Conservation (phyloP, 495 filamentous ascomycete genomes). For the Penicillium diatomitis region DNA sequence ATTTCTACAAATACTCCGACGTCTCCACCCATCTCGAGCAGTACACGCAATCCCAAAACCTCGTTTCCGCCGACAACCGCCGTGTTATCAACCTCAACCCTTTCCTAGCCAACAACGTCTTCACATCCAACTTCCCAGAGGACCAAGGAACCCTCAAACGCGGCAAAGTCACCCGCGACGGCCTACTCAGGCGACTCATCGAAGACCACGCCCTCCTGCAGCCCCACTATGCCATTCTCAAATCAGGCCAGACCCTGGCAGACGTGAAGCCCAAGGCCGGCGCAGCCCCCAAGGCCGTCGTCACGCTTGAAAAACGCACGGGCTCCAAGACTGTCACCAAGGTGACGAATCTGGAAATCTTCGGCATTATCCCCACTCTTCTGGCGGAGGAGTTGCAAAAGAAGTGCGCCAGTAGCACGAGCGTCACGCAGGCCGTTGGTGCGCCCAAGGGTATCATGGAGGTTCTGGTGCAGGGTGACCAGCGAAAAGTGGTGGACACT, state of each 20-base stretch:
- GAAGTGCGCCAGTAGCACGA: conserved; percentile 62
- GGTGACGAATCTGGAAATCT: conserved; percentile 52
- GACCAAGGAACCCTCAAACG: conserved; percentile 47
- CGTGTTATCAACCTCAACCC: conserved; percentile 57
- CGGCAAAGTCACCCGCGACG: conserved; percentile 52
- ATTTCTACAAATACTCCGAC: conserved; percentile 44
- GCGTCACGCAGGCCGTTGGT: conserved; percentile 52
- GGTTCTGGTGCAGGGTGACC: conserved; percentile 62
- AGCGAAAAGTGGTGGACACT: conserved; percentile 49
- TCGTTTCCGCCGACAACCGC: conserved; percentile 50
- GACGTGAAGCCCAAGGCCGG: conserved; percentile 57
- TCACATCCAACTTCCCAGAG: conserved; percentile 42
- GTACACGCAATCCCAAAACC: conserved; percentile 42
- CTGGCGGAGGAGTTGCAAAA: conserved; percentile 64
- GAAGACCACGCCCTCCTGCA: conserved; percentile 41
- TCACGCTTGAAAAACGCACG: conserved; percentile 55
- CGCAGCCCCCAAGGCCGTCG: conserved; percentile 46
- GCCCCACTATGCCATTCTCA: conserved; percentile 46
- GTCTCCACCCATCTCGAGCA: conserved; percentile 31
- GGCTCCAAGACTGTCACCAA: conserved; percentile 63
- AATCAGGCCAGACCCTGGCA: conserved; percentile 38
- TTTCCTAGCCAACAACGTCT: conserved; percentile 53
- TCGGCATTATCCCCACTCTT: conserved; percentile 48
- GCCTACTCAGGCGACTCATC: conserved; percentile 50
- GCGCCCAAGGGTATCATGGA: conserved; percentile 60